These are phyloP conservation scores for Diaporthe ilicicola DNA, from an alignment of 2,329 filamentous ascomycete species.

Conservation along the genomic window DNA sequence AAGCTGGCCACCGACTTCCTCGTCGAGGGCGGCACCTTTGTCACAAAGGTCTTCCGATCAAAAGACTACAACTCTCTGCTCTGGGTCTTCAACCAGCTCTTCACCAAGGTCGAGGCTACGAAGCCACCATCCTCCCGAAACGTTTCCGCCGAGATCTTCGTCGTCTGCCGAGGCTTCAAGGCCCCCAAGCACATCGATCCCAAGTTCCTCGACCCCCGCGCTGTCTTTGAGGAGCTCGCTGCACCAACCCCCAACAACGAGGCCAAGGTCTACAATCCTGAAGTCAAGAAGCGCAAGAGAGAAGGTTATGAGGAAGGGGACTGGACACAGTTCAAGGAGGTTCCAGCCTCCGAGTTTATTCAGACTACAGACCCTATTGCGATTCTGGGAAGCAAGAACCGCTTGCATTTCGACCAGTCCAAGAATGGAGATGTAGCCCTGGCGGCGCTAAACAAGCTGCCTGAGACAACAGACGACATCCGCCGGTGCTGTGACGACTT, in stretches of 20 bases:
- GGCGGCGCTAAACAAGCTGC: constrained; percentile 83
- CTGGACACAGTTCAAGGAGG: constrained; percentile 90
- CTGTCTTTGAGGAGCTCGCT: constrained; percentile 92
- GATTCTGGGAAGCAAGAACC: constrained; percentile 87
- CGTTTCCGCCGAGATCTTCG: constrained; percentile 98
- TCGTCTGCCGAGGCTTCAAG: constrained; percentile 95
- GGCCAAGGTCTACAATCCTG: constrained; percentile 97
- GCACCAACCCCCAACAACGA: constrained; percentile 92
- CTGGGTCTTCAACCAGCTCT: constrained; percentile 98
- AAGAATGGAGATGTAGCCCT: constrained; percentile 85
- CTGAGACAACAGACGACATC: constrained; percentile 87
- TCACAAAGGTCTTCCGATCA: constrained; percentile 96
- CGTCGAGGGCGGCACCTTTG: constrained; percentile 87
- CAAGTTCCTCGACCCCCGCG: constrained; percentile 86
- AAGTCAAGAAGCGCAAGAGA: constrained; percentile 96
- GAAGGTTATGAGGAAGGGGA: constrained; percentile 98
- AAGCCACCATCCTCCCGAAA: constrained; percentile 96
- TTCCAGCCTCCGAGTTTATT: constrained; percentile 90
- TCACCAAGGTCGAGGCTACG: constrained; percentile 93
- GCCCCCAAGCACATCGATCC: constrained; percentile 94
- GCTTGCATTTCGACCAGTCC: constrained; percentile 82
- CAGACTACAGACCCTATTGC: constrained; percentile 93
- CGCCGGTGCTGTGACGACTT: constrained; percentile 81
- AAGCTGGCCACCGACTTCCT: constrained; percentile 96
- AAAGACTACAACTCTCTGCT: constrained; percentile 96